Evolutionary conservation across 192 early-diverging fungal species (phyloP), one percentile per base, ranked within the genome.

Genomic region (Phycomyces blakesleeanus): DNA sequence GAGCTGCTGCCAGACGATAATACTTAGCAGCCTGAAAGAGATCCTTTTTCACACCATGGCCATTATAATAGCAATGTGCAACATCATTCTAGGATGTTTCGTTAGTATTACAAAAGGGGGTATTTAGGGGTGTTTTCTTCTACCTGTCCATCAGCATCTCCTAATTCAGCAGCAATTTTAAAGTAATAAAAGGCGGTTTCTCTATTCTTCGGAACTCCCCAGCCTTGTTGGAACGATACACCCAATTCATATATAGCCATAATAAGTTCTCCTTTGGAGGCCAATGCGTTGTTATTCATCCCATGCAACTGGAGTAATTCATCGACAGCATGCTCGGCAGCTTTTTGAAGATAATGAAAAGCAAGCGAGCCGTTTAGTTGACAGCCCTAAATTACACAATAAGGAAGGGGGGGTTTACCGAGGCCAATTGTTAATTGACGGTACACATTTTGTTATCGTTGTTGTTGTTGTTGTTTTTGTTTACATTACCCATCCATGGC

Each of bases 161-260:
- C 61, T 52, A 91, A 71, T 44, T 89, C 79, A 12, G 90, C 90
- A 1, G 89, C 88, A 50, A 92, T 83, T 68, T 91, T 87, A 73
- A 92, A 92, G 62, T 91, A 92, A 62, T 89, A 84, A 7, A 83
- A 85, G 0, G 90, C 90, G 0, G 83, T 83, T 52, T 81, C 74
- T 40, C 87, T 91, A 73, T 89, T 85, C 51, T 84, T 85, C 50
- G 78, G 37, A 15, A 90, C 90, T 40, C 90, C 90, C 89, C 89
- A 90, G 5, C 90, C 90, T 55, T 92, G 87, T 50, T 84, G 78
- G 51, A 87, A 92, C 57, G 85, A 87, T 61, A 88, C 81, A 0
- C 89, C 90, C 10, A 92, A 72, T 68, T 92, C 90, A 59, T 89
- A 89, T 41, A 92, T 84, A 4, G 90, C 90, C 83, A 91, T 85